phyloP scores from a whole-genome alignment of 768 basidiomycete genomes.

The Lyophyllum semitale region DNA sequence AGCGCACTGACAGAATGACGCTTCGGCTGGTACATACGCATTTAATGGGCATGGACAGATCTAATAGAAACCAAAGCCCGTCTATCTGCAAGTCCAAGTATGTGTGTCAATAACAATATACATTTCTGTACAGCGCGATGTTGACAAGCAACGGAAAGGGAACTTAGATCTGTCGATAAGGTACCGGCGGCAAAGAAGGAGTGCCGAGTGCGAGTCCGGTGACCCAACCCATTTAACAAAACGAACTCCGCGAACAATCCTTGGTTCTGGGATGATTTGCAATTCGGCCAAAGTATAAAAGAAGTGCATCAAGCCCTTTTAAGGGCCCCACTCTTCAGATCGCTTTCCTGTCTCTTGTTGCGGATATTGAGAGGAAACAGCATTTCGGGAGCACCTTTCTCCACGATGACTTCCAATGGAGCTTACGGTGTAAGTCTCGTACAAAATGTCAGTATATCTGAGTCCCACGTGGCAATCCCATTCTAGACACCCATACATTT shows the following conservation, averaged over 20 bases:
- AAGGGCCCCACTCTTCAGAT: neutral
- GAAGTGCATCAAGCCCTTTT: constrained; percentile 13
- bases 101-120: neutral
- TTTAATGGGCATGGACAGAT: too few relatives aligned
- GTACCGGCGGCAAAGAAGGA: constrained; percentile 13
- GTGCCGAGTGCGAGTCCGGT: constrained; percentile 12
- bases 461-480: neutral
- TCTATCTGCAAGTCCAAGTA: too few relatives aligned
- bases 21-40: too few relatives aligned
- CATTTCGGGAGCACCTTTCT: neutral
- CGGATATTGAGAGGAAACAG: neutral
- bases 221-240: neutral
- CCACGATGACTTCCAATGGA: constrained; percentile 8
- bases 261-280: constrained; percentile 13
- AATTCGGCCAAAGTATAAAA: constrained; percentile 21
- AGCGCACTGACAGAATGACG: too few relatives aligned
- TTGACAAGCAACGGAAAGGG: too few relatives aligned
- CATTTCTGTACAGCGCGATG: too few relatives aligned
- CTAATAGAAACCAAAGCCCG: too few relatives aligned
- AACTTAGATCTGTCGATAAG: too few relatives aligned
- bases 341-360: neutral
- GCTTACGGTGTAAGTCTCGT: constrained; percentile 1
- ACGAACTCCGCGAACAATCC: constrained; percentile 8
- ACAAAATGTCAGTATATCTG: neutral
- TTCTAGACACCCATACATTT: neutral